These are phyloP conservation scores for Blumeria hordei DNA, from an alignment of 2,329 filamentous ascomycete genomes.

Conservation along the genomic window DNA sequence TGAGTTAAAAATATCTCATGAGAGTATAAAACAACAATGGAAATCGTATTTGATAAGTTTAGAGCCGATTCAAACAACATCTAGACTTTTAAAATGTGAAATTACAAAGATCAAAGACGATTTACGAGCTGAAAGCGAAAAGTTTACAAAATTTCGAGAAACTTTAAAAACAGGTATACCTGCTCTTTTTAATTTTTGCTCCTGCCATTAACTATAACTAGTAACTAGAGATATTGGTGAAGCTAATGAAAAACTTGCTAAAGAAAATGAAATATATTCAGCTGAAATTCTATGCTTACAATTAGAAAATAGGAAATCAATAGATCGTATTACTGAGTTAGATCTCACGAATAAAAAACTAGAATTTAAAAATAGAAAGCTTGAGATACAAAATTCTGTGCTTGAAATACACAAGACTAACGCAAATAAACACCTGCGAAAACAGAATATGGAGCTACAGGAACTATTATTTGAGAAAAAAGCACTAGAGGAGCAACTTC, in stretches of 20 bases:
- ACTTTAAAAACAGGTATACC: not conserved
- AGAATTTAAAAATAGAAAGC: not conserved
- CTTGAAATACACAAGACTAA: not conserved
- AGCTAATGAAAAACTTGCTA: conserved; percentile 1
- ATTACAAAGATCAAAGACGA: not conserved
- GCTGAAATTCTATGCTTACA: not conserved
- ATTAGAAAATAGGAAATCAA: conserved; percentile 1
- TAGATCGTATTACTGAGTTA: not conserved
- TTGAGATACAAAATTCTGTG: not conserved
- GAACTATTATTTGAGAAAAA: not conserved
- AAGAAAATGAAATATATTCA: conserved; percentile 2
- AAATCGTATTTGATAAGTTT: conserved; percentile 2
- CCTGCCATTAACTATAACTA: not conserved
- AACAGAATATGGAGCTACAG: not conserved
- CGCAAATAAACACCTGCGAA: not conserved
- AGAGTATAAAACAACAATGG: conserved; percentile 6
- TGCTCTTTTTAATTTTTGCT: not conserved
- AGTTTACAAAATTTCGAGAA: conserved; percentile 1
- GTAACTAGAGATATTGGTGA: not conserved
- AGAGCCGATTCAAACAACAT: not conserved
- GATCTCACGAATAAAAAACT: not conserved
- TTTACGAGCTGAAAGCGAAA: conserved; percentile 1
- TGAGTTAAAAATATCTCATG: conserved; percentile 12
- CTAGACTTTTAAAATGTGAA: not conserved
- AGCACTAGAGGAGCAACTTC: not conserved